Evolutionary conservation across 257 asterid genomes (phyloP).

Genomic region (Voacanga thouarsii): DNA sequence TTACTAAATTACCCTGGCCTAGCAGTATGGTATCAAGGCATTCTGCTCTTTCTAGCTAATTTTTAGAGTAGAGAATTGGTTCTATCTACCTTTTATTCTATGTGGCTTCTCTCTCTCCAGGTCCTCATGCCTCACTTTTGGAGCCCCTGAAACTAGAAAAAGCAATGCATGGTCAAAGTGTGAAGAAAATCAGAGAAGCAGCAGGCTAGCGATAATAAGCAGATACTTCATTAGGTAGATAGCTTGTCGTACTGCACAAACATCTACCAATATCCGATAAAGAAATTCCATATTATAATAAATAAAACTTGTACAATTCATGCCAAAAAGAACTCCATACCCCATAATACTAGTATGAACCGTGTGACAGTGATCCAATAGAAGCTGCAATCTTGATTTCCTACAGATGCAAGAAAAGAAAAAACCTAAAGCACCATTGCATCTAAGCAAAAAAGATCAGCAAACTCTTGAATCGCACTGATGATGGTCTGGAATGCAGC

Average conservation of each 20-base stretch:
- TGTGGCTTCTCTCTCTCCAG: neutral
- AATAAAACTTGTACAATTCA: neutral
- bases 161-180: neutral
- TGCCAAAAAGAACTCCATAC: neutral
- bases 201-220: neutral
- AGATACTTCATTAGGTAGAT: neutral
- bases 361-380: neutral
- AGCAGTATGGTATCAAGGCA: neutral
- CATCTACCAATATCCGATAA: neutral
- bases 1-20: conserved; percentile 3
- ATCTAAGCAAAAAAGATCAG: neutral
- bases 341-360: neutral
- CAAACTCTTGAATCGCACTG: neutral
- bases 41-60: neutral
- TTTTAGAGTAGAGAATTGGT: neutral
- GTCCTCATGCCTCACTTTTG: neutral
- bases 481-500: neutral
- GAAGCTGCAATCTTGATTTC: neutral
- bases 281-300: neutral
- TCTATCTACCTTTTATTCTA: neutral
- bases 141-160: neutral
- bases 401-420: neutral
- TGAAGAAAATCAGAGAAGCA: neutral
- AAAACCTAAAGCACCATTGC: neutral
- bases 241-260: neutral